Evolutionary conservation across 805 yeast species (phyloP), one percentile per base, ranked within the genome.

Genomic region (Pichia californica): DNA sequence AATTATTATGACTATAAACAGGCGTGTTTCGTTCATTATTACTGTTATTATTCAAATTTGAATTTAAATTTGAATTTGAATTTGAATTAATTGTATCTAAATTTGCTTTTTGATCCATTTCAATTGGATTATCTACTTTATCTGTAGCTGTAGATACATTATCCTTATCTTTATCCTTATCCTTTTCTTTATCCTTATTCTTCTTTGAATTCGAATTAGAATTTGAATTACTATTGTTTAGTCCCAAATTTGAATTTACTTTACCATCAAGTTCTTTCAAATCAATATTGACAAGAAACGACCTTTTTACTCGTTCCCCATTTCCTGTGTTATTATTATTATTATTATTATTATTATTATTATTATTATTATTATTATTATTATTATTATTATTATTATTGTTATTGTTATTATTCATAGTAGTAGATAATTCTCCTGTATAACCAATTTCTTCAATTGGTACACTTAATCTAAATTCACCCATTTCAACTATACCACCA

Each of bases 251-350:
- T 40, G 7, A 10, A 21, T 14, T 21, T 4, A 11, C 18, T 15
- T 52, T 58, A 19, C 58, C 71, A 20, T 71, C 75, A 20, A 71
- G 50, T 40, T 71, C 74, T 18, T 60, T 56, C 8, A 68, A 52
- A 45, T 69, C 72, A 9, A 71, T 68, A 42, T 66, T 68, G 3
- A 71, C 71, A 15, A 67, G 59, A 40, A 63, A 64, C 2, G 71
- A 65, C 32, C 69, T 55, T 55, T 67, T 67, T 29, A 58, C 45
- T 33, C 52, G 58, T n/a, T 43, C 44, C 13, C 27, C 40, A 23
- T 18, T 34, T 3, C n/a, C 18, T n/a, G 9, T 7, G 9, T 6
- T n/a, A 19, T 10, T 31, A 3, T 29, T 9, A 38, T 15, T 15
- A 8, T 26, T 31, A n/a, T 20, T 20, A 35, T 48, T 58, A 23